Base-by-base conservation (phyloP, 2,329 filamentous ascomycete genomes). In the Conoideocrella luteorostrata region DNA sequence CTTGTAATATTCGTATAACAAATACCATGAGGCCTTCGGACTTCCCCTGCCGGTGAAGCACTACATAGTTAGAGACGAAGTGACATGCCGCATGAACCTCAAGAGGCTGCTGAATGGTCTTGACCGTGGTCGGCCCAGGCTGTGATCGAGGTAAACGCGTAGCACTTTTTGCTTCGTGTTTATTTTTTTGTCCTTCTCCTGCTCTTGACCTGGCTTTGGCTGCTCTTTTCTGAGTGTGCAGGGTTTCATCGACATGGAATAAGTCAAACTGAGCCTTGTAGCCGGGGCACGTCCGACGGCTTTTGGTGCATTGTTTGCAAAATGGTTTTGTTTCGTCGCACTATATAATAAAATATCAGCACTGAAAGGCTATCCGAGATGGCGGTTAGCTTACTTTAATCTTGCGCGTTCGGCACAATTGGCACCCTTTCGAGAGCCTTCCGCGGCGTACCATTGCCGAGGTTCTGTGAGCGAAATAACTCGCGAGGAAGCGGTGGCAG, bases 221-320 rank as follows among this genome's bases (percentile, higher is more conserved):
- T 13, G 77, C 80, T 54, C 80, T 74, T 48, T 75, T 71, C 54
- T 81, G 80, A 24, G 82, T 83, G 1, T 80, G 80, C 51, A 78
- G 76, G 22, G 82, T 86, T 64, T 86, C 82, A 58, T 86, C 83
- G 44, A 83, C 78, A 53, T 86, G 85, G 44, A 87, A 75, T 18
- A 86, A 65, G 53, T 87, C 83, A 52, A 86, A 84, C 51, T 85
- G 81, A 56, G 85, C 79, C 58, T 79, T 80, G 62, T 84, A 84
- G 35, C 81, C 81, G 3, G 80, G 80, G 55, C 81, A 85, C 51
- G 74, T 68, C 30, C 79, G 72, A 45, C 77, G 70, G 29, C 79
- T 82, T 54, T 82, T 84, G 50, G 71, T 65, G 54, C 80, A 84
- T 56, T 84, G 80, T 32, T 74, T 75, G 61, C 81, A 85, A 5